phyloP scores from a whole-genome alignment of 73 alveolate species.

The Uronychia setigera region DNA sequence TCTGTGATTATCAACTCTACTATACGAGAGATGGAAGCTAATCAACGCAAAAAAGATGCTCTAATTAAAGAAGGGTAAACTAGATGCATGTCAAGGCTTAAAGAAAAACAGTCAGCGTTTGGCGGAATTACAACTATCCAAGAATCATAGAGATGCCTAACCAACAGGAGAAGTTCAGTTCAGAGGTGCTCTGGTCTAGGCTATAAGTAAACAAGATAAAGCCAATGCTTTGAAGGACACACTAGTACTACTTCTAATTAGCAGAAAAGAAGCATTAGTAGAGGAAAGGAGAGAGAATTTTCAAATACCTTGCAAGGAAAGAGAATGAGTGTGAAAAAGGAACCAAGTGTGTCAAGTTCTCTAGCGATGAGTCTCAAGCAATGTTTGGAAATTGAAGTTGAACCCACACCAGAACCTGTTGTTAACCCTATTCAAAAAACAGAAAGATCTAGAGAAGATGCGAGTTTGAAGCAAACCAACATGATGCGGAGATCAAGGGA shows the following conservation, averaged over 20 bases:
- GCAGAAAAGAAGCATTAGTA: background rate
- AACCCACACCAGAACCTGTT: background rate
- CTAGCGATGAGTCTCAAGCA: no score
- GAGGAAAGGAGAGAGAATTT: no score
- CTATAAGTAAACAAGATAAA: no score
- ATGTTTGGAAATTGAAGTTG: background rate
- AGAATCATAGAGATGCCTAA: background rate
- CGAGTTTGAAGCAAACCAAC: no score
- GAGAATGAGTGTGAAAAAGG: background rate
- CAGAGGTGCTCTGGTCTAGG: no score
- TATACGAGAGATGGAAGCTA: background rate
- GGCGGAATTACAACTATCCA: background rate
- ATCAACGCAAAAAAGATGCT: background rate
- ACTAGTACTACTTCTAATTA: background rate
- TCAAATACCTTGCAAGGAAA: background rate
- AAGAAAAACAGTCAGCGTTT: background rate
- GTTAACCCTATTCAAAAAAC: background rate
- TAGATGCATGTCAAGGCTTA: background rate
- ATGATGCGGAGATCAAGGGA: background rate
- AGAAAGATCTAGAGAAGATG: background rate
- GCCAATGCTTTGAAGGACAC: no score
- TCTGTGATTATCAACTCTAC: background rate
- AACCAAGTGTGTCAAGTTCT: background rate
- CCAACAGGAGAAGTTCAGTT: no score
- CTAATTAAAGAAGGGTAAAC: background rate